These are phyloP conservation scores for Triangularia setosa DNA, from an alignment of 2,329 filamentous ascomycete species.

Conservation along the genomic window DNA sequence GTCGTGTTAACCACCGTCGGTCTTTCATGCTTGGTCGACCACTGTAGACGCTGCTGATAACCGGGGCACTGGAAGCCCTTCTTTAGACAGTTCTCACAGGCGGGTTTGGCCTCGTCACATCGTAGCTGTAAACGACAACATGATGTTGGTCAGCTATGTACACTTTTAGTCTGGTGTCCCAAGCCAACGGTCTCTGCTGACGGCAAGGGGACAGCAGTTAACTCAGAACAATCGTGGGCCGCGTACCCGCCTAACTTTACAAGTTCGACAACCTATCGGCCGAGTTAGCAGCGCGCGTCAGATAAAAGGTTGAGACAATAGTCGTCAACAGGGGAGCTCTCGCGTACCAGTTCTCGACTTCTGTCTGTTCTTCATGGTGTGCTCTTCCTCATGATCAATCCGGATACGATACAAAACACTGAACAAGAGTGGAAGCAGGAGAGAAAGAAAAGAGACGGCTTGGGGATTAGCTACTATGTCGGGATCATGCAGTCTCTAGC, in stretches of 20 bases:
- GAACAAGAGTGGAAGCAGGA: neutral
- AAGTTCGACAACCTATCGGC: constrained; percentile 25
- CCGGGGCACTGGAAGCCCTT: constrained; percentile 28
- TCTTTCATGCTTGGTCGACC: constrained; percentile 30
- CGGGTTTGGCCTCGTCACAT: constrained; percentile 29
- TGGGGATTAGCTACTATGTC: neutral
- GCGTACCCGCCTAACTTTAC: constrained; percentile 27
- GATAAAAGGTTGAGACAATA: neutral
- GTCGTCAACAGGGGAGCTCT: neutral
- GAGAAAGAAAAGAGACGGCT: neutral
- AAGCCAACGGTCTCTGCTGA: neutral
- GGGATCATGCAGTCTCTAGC: neutral
- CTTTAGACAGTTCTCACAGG: constrained; percentile 27
- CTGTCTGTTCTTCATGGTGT: constrained; percentile 28
- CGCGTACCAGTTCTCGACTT: constrained; percentile 25
- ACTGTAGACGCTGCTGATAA: constrained; percentile 29
- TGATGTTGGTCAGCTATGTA: neutral
- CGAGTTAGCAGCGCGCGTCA: neutral
- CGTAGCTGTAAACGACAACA: constrained; percentile 20
- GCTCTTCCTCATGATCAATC: neutral
- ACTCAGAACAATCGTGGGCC: neutral
- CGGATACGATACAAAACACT: neutral
- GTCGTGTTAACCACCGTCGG: constrained; percentile 15
- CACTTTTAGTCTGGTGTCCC: neutral
- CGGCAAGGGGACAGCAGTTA: constrained; percentile 2